Conservation (phyloP, 495 filamentous ascomycete genomes). For the Talaromyces wortmannii region DNA sequence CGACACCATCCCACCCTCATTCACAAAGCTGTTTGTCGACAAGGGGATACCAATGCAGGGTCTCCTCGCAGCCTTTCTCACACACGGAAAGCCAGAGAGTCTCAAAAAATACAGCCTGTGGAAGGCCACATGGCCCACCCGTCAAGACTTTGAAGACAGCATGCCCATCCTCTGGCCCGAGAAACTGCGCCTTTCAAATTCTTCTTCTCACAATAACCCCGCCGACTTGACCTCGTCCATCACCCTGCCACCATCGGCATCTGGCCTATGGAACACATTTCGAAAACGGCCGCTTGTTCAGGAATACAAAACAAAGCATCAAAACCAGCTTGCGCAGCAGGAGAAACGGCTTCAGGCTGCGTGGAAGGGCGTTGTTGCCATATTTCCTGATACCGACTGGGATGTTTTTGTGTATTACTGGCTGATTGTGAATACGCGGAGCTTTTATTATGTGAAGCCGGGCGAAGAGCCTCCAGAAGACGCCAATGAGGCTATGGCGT, state of each 20-base stretch:
- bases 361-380: conserved; percentile 44
- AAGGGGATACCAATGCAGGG: conserved; percentile 57
- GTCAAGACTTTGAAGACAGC: conserved; percentile 47
- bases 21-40: conserved; percentile 23
- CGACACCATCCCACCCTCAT: conserved; percentile 46
- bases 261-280: conserved; percentile 27
- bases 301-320: conserved; percentile 29
- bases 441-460: conserved; percentile 64
- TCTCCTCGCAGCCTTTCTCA: conserved; percentile 63
- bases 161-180: conserved; percentile 67
- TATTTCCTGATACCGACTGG: conserved; percentile 46
- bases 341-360: conserved; percentile 54
- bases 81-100: conserved; percentile 32
- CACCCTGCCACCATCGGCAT: conserved; percentile 35
- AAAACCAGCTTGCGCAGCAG: conserved; percentile 55
- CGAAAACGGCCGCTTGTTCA: conserved; percentile 9
- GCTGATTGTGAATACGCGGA: conserved; percentile 77
- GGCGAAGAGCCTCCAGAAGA: conserved; percentile 41
- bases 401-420: conserved; percentile 62
- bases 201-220: not conserved
- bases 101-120: conserved; percentile 42
- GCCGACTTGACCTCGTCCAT: not conserved
- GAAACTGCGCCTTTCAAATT: conserved; percentile 17
- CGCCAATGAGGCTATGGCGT: conserved; percentile 66
- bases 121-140: conserved; percentile 61